phyloP scores from a whole-genome alignment of 2,329 filamentous ascomycete genomes.

The Neofusicoccum kwambonambiense region DNA sequence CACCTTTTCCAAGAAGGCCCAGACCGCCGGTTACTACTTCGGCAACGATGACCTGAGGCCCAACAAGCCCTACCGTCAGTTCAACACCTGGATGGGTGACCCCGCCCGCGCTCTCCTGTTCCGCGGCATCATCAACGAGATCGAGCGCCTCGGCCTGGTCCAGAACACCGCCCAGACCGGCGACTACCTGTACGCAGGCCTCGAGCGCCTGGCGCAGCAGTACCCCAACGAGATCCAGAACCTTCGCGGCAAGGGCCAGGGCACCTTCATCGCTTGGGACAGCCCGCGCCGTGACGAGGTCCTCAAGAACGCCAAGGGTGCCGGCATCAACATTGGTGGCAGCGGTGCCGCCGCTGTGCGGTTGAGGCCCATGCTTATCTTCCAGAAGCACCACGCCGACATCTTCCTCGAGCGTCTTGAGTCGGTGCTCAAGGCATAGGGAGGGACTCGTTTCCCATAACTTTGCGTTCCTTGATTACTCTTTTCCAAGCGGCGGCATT shows the following conservation, averaged over 20 bases:
- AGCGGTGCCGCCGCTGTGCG: conserved; percentile 73
- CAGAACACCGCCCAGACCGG: conserved; percentile 74
- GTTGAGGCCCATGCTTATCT: conserved; percentile 85
- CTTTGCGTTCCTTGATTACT: neutral
- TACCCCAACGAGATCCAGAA: conserved; percentile 79
- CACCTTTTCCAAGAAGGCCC: conserved; percentile 93
- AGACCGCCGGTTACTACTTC: conserved; percentile 91
- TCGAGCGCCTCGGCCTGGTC: conserved; percentile 74
- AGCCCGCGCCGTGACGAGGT: conserved; percentile 77
- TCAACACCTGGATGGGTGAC: conserved; percentile 98
- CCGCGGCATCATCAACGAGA: conserved; percentile 80
- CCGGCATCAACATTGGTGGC: conserved; percentile 86
- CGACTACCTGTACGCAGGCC: conserved; percentile 70
- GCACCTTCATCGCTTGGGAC: conserved; percentile 93
- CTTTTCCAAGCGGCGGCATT: conserved; percentile 2
- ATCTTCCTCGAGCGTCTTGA: conserved; percentile 76
- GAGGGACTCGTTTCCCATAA: neutral
- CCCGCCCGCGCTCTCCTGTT: conserved; percentile 81
- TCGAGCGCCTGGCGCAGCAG: conserved; percentile 65
- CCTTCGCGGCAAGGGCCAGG: conserved; percentile 81
- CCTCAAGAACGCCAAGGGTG: conserved; percentile 71
- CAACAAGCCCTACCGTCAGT: conserved; percentile 92
- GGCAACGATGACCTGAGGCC: conserved; percentile 75
- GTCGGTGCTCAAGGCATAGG: conserved; percentile 61
- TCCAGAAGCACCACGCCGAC: conserved; percentile 88